Conservation (phyloP, 2,329 filamentous ascomycete genomes). For the Ilyonectria sp. region DNA sequence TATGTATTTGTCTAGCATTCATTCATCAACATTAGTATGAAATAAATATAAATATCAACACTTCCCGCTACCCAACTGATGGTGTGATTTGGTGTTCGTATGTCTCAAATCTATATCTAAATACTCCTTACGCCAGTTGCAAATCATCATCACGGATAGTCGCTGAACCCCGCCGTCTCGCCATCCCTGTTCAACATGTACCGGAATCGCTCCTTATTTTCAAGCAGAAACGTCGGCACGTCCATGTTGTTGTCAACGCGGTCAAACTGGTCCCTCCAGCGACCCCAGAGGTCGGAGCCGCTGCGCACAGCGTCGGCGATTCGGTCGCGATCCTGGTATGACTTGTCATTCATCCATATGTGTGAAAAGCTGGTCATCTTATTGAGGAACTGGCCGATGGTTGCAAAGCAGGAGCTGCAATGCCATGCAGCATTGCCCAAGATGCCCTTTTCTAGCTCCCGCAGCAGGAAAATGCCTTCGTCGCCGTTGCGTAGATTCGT, state of each 20-base stretch:
- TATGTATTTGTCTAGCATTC: no score
- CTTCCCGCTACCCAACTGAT: no score
- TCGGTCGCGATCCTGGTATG: constrained; percentile 62
- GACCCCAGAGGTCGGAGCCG: constrained; percentile 71
- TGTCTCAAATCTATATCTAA: constrained; percentile 2
- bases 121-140: constrained; percentile 7
- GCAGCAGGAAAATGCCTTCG: constrained; percentile 56
- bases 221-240: constrained; percentile 64
- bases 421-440: constrained; percentile 71
- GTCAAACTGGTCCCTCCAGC: constrained; percentile 62
- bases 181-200: constrained; percentile 65
- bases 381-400: constrained; percentile 67
- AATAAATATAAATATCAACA: no score
- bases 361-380: constrained; percentile 73
- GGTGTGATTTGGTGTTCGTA: not conserved
- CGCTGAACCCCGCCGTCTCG: constrained; percentile 62
- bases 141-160: constrained; percentile 55
- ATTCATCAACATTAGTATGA: no score
- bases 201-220: constrained; percentile 56
- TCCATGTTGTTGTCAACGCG: constrained; percentile 66
- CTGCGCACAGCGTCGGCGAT: constrained; percentile 67
- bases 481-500: constrained; percentile 67
- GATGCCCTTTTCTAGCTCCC: constrained; percentile 59
- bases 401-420: constrained; percentile 73
- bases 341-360: constrained; percentile 64